Base-by-base conservation (phyloP, 2,329 filamentous ascomycete species). In the Cercospora brassicicola region DNA sequence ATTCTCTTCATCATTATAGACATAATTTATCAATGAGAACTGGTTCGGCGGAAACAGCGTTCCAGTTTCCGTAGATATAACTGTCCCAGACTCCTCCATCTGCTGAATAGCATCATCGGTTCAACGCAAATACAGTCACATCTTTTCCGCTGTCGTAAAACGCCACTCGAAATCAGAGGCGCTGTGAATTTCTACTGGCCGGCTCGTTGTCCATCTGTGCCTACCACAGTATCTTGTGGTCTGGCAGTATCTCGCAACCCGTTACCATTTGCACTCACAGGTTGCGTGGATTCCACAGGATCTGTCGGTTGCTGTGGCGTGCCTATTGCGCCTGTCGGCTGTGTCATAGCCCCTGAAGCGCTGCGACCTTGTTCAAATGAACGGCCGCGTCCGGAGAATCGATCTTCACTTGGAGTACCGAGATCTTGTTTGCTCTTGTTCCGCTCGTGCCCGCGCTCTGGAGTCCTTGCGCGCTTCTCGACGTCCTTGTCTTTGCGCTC, bases 401-500 rank as follows among this genome's bases (percentile, higher is more conserved):
- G 20, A n/a, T 67, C 59, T 63, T 74, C 73, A 23, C 31, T 51
- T 8, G 68, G 59, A 33, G 64, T 53, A 13, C 60, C 67, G 39
- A 76, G 65, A 56, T 77, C 76, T 30, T 71, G 71, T 51, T 68
- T 73, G 66, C 76, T 76, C 36, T 73, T 72, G 20, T 63, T 66
- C 13, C 72, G 64, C 28, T 74, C 71, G 36, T 72, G 71, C 1
- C 68, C 68, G 82, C 83, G 70, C 13, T 77, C 74, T 2, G 78
- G 78, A 23, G 77, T 78, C 56, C 74, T 69, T 2, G 75, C 74
- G 23, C 77, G 72, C 71, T 84, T 84, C 72, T 86, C 86, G 20
- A 81, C 82, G 42, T 86, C 82, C 66, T 82, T 81, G 31, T 86
- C 84, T 67, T 84, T 84, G 31, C 86, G 84, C 53, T 89, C 87